These are phyloP conservation scores for Dalbergia cochinchinensis DNA, from an alignment of 306 rosid genomes.

Conservation along the genomic window DNA sequence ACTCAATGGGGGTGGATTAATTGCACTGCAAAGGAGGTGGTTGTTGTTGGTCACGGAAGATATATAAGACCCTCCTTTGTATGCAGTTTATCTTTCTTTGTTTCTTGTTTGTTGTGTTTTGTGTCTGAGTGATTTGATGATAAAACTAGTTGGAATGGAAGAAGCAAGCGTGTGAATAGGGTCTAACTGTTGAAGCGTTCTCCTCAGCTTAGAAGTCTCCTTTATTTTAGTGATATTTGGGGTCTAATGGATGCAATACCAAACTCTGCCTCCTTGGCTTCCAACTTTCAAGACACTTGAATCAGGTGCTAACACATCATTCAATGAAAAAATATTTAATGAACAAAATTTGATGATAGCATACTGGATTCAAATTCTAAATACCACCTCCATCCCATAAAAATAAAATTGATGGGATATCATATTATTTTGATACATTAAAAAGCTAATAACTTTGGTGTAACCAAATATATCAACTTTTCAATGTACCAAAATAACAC, in stretches of 20 bases:
- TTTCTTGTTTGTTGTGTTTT: not conserved
- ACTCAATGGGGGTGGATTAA: no score
- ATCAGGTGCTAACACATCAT: not conserved
- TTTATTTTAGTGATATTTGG: not conserved
- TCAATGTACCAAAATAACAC: no score
- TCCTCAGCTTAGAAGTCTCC: conserved; percentile 10
- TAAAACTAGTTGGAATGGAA: not conserved
- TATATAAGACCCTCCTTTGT: not conserved
- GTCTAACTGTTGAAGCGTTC: conserved; percentile 55
- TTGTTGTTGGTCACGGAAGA: conserved; percentile 8
- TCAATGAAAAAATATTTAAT: not conserved
- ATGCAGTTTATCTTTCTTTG: not conserved
- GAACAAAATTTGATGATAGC: not conserved
- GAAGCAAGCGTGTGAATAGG: conserved; percentile 47
- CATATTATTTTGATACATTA: no score
- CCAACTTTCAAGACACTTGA: not conserved
- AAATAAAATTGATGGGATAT: no score
- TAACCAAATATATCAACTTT: no score
- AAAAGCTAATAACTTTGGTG: no score
- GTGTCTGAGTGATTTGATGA: not conserved
- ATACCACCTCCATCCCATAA: no score
- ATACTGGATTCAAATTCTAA: not conserved
- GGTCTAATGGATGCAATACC: not conserved
- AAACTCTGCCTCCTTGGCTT: conserved; percentile 19
- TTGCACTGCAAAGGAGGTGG: not conserved